Evolutionary conservation across 768 basidiomycete species (phyloP), one percentile per base, ranked within the genome.

Genomic region (Hypsizygus marmoreus): DNA sequence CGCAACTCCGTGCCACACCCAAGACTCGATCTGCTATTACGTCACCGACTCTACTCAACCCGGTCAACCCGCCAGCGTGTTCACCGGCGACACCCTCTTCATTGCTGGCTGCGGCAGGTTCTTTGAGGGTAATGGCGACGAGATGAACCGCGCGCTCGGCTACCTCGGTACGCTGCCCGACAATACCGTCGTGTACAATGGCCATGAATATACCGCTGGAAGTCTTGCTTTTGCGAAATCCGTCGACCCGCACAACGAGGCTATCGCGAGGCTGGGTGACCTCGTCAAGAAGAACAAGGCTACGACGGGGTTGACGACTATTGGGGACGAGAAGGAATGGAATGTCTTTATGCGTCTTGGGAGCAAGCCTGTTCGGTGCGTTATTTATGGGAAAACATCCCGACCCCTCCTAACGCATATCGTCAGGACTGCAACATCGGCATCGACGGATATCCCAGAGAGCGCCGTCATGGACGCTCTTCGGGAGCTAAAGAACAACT

Each of bases 81-180:
- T 98, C 67, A 97, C 95, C 0, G 95, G 95, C 12, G 93, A 97
- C 61, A 97, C 93, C 1, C 81, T 97, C 43, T 95, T 97, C 72
- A 73, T 79, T 63, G 87, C 75, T 20, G 92, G 93, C 7, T 95
- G 90, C 61, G 95, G 95, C 20, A 82, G 92, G 19, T 98, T 97
- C 81, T 97, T 97, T 61, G 95, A 97, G 62, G 91, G 91, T 36
- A 80, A 76, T 2, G 85, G 78, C 12, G 68, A 73, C 11, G 77
- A 92, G 67, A 98, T 98, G 95, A 75, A 88, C 56, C 66, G 72
- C 0, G 86, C 95, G 2, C 89, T 73, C 63, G 71, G 50, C 50
- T 82, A 88, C 59, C 75, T 97, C 45, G 83, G 74, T 10, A 76
- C 77, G 0, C 75, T 97, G 16, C 94, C 95, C 0, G 75, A 86